These are phyloP conservation scores for Ulota crispa DNA, from an alignment of 225 moss, liverwort and hornwort genomes.

Conservation along the genomic window DNA sequence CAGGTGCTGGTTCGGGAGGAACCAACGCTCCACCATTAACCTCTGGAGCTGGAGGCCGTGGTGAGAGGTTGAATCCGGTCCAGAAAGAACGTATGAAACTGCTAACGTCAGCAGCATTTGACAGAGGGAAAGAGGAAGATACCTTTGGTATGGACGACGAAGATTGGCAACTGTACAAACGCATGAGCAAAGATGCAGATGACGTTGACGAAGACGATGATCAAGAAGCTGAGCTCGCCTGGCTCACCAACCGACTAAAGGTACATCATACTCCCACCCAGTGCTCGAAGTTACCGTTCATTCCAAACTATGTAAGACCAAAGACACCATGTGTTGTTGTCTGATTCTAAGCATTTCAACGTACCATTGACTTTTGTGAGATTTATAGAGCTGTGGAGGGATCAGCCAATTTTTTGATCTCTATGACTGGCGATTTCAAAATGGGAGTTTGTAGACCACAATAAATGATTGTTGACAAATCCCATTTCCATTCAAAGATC, in stretches of 20 bases:
- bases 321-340: not conserved
- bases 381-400: not conserved
- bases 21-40: constrained; percentile 42
- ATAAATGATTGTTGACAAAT: not conserved
- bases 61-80: constrained; percentile 78
- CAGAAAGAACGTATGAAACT: constrained; percentile 97
- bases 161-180: constrained; percentile 97
- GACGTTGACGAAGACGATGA: constrained; percentile 92
- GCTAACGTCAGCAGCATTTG: constrained; percentile 91
- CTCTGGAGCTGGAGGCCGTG: constrained; percentile 86
- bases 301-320: not conserved
- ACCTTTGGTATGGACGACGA: constrained; percentile 95
- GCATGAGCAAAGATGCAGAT: constrained; percentile 94
- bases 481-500: not conserved
- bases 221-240: constrained; percentile 78
- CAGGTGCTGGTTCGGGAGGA: constrained; percentile 59
- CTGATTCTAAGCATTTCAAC: not conserved
- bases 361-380: not conserved
- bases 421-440: not conserved
- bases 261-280: constrained; percentile 28
- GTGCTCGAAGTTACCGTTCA: not conserved
- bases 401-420: not conserved
- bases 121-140: constrained; percentile 97
- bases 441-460: not conserved
- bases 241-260: constrained; percentile 81